Evolutionary conservation across 176 grass and related monocot species (phyloP), one percentile per base, ranked within the genome.

Genomic region (Triticum turgidum): DNA sequence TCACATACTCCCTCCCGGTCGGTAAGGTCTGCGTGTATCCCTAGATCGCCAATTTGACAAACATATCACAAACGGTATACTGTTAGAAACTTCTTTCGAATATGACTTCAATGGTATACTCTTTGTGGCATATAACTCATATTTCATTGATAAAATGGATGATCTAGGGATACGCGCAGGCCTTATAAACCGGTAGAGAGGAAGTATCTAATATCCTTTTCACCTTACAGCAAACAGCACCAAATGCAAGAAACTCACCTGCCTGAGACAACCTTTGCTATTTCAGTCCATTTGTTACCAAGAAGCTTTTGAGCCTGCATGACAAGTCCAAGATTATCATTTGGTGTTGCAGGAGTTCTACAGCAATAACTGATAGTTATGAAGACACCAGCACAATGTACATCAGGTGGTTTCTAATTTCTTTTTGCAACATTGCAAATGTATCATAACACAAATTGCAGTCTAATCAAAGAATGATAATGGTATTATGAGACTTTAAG

Each of bases 281-380:
- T 99, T 83, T 99, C 97, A 85, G 97, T 99, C 97, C 92, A 96
- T 88, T 80, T 94, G 79, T 99, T 99, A 49, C 97, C 97, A 47
- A 96, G 85, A 88, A 93, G 74, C 84, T 94, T 99, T 85, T 99
- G 97, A 78, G 94, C 94, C 97, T 96, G 88, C 62, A 89, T 49
- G 80, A 72, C 9, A 93, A 69, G 68, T 80, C 76, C 24, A 86
- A n/a, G 62, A 82, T 85, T 24, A 82, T 47, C 18, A 27, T 70
- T 71, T 7, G 22, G 49, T 18, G 52, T 9, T 80, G 33, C 17
- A 73, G 71, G 61, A 45, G 30, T 29, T 80, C 12, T 33, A 75
- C 39, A 39, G 15, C 38, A 81, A 47, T 11, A 38, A 76, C 8
- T 76, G 32, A 32, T 25, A 76, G 6, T 37, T 68, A 74, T 49